A percentile compares a stretch with the other conserved stretches of the same genome.
phyloP scores from a whole-genome alignment of 331 rosid genomes.

The Malus hybrid region DNA sequence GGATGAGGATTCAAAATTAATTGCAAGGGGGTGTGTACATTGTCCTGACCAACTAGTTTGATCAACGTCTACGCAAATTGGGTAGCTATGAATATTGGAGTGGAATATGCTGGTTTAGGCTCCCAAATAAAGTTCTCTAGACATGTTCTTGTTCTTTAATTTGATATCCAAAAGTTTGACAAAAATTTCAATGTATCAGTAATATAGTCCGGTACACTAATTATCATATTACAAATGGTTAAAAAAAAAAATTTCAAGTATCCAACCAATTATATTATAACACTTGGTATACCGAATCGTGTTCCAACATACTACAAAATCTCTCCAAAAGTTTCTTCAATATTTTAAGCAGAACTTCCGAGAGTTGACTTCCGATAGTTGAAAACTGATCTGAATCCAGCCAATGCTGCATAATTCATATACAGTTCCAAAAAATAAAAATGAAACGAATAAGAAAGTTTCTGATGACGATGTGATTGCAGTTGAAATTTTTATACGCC shows the following conservation, averaged over 20 bases:
- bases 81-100: neutral
- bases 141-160: neutral
- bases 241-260: too few relatives aligned
- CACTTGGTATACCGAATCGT: fast-evolving
- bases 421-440: neutral
- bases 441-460: neutral
- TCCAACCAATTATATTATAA: too few relatives aligned
- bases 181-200: too few relatives aligned
- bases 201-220: fast-evolving
- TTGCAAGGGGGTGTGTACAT: too few relatives aligned
- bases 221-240: too few relatives aligned
- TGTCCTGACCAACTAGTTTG: too few relatives aligned
- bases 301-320: too few relatives aligned
- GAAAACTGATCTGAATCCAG: neutral
- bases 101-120: neutral
- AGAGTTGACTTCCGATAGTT: slow-evolving; percentile 11
- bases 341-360: neutral
- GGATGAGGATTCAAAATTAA: too few relatives aligned
- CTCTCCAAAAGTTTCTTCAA: too few relatives aligned
- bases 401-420: neutral
- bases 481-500: slow-evolving; percentile 5
- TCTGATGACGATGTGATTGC: neutral
- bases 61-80: neutral
- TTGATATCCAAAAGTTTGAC: too few relatives aligned
- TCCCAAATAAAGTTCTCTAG: neutral